Base-by-base conservation (phyloP, 2,329 filamentous ascomycete species). In the Pseudogymnoascus sp. region DNA sequence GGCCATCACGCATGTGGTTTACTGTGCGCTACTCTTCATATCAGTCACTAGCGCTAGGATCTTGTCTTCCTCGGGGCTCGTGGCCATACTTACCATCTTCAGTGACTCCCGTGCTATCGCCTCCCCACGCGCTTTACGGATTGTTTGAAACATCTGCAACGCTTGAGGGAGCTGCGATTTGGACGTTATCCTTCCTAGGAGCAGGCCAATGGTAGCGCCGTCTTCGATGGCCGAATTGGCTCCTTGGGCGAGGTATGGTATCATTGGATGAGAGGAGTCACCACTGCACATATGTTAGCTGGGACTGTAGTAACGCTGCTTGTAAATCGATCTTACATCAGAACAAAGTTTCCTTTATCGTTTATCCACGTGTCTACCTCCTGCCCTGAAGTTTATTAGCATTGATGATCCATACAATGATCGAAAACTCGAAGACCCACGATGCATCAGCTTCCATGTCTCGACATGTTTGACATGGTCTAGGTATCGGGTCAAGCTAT, bases 151-250 rank as follows among this genome's bases (percentile, higher is more conserved):
- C 64, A 79, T 68, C 26, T 68, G 69, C 16, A 80, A 70, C 0
- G 75, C 78, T n/a, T 76, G 74, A 0, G 77, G 77, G 1, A 86
- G 64, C 29, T 82, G 76, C 0, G 68, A 68, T 56, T 76, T 79
- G 0, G 72, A 72, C 35, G 76, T 73, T 8, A 87, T 75, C 2
- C 79, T 76, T 0, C 80, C 80, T 0, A 90, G 74, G 1, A 89
- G 69, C 0, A 79, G 76, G 0, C 86, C 87, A 0, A 90, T 74
- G 0, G 87, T 85, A 0, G 86, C 85, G 0, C 86, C 87, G 62
- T 90, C 87, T 70, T 90, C 87, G 1, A 90, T 77, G 0, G 83
- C 82, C 0, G 81, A 86, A 69, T 88, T 88, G 13, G 87, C 87
- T 0, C 87, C 86, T 72, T 86, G 87, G 0, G 83, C 86, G 29